phyloP scores from a whole-genome alignment of 179 eudicot species.

The Nepenthes alata region DNA sequence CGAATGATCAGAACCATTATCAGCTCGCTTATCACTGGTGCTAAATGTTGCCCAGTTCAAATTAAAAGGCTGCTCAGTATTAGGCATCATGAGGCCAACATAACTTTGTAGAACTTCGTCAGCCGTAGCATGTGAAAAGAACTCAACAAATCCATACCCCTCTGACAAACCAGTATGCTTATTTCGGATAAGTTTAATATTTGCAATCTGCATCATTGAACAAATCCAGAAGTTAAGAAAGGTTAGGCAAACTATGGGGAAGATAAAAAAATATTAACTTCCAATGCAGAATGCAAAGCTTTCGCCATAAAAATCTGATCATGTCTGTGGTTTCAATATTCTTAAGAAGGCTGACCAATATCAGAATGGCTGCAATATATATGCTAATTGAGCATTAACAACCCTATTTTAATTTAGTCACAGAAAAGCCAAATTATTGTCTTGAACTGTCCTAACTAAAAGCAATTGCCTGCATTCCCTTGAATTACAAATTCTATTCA shows the following conservation, averaged over 20 bases:
- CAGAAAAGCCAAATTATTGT: too few relatives aligned
- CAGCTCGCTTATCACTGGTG: conserved; percentile 76
- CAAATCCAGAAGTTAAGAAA: neutral
- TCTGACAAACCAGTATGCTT: conserved; percentile 79
- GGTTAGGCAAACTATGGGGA: neutral
- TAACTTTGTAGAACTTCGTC: conserved; percentile 66
- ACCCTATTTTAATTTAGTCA: too few relatives aligned
- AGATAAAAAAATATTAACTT: neutral
- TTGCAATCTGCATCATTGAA: conserved; percentile 40
- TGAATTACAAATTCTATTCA: too few relatives aligned
- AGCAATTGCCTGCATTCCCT: too few relatives aligned
- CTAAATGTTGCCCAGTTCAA: conserved; percentile 96
- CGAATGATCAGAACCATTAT: conserved; percentile 86
- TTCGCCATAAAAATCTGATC: neutral
- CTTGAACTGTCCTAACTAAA: too few relatives aligned
- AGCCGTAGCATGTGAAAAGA: conserved; percentile 59
- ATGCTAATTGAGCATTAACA: too few relatives aligned
- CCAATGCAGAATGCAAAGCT: neutral
- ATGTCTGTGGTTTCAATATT: neutral
- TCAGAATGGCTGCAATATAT: too few relatives aligned
- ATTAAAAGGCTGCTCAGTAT: conserved; percentile 79
- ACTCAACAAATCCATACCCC: conserved; percentile 96
- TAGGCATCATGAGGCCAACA: conserved; percentile 57
- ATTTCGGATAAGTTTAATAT: conserved; percentile 83
- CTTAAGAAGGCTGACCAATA: too few relatives aligned